Evolutionary conservation across 1,139 yeast species (phyloP).

Genomic region (Candida glucosophila): DNA sequence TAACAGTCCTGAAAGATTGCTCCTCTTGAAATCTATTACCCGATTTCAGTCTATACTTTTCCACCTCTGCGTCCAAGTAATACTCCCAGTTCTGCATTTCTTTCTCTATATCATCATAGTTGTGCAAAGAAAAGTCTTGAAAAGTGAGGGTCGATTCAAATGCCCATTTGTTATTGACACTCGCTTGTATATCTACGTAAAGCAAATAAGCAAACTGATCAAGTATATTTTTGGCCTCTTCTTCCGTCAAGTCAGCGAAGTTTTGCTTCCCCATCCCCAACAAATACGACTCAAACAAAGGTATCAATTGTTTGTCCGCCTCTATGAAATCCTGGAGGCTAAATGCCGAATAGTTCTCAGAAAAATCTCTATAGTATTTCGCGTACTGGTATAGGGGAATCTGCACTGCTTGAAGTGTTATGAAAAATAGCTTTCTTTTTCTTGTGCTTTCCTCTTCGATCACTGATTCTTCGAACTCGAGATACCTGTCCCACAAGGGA

Average conservation of each 20-base stretch:
- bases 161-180: conserved; percentile 52
- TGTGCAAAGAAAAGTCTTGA: conserved; percentile 32
- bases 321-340: conserved; percentile 23
- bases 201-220: conserved; percentile 34
- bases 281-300: conserved; percentile 12
- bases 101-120: conserved; percentile 11
- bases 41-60: conserved; percentile 6
- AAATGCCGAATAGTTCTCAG: conserved; percentile 30
- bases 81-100: conserved; percentile 42
- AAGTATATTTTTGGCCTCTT: conserved; percentile 28
- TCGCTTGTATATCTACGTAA: conserved; percentile 37
- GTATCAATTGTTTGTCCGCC: conserved; percentile 7
- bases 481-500: conserved; percentile 55
- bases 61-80: conserved; percentile 41
- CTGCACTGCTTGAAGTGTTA: conserved; percentile 35
- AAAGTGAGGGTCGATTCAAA: conserved; percentile 45
- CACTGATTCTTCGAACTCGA: conserved; percentile 35
- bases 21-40: too few species aligned
- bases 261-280: conserved; percentile 13
- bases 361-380: conserved; percentile 46
- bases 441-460: conserved; percentile 7
- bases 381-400: conserved; percentile 69
- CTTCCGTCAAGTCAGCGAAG: conserved; percentile 16
- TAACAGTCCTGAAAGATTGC: conserved; percentile 8
- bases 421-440: conserved; percentile 18